Conservation (phyloP, 495 filamentous ascomycete genomes). For the Aspergillus kassunensis region DNA sequence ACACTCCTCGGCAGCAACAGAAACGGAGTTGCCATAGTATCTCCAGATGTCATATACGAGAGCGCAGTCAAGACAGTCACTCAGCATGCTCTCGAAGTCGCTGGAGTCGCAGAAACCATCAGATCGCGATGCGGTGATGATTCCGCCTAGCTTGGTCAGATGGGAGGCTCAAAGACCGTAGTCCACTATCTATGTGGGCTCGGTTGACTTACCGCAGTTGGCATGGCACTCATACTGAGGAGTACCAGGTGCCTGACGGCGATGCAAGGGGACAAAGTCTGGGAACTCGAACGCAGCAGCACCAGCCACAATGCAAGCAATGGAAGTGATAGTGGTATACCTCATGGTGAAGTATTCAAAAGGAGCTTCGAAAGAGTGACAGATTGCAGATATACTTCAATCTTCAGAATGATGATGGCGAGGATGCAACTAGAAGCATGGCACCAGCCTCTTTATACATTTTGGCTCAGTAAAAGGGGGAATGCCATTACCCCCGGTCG, state of each 20-base stretch:
- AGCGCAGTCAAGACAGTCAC: constrained; percentile 42
- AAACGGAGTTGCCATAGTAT: constrained; percentile 38
- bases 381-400: neutral
- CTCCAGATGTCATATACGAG: constrained; percentile 46
- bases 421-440: neutral
- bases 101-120: constrained; percentile 37
- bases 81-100: constrained; percentile 38
- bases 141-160: constrained; percentile 29
- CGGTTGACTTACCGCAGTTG: constrained; percentile 38
- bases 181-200: neutral
- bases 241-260: constrained; percentile 33
- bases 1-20: constrained; percentile 29
- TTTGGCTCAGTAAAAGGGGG: neutral
- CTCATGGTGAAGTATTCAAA: constrained; percentile 4
- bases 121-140: constrained; percentile 32
- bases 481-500: neutral
- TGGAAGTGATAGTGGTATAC: neutral
- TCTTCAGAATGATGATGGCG: neutral
- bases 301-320: constrained; percentile 7
- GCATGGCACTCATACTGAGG: constrained; percentile 46
- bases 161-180: too few relatives aligned
- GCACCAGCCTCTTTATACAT: constrained; percentile 2
- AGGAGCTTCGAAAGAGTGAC: neutral
- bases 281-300: constrained; percentile 10
- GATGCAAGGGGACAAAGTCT: constrained; percentile 15